Evolutionary conservation across 805 yeast genomes (phyloP), one percentile per base, ranked within the genome.

Genomic region (Candida maesae): DNA sequence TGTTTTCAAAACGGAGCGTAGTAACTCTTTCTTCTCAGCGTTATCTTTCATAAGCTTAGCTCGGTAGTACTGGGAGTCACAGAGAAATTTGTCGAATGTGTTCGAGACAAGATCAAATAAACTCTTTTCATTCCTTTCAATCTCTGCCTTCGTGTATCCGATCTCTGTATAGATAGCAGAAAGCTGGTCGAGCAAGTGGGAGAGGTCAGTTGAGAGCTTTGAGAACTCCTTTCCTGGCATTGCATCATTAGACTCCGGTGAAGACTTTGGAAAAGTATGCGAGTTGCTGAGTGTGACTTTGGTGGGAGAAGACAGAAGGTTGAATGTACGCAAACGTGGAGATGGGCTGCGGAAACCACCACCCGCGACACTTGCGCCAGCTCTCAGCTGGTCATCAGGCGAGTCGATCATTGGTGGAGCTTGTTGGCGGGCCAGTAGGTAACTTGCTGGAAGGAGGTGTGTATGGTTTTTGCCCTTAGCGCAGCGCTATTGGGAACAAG

Each of bases 141-240:
- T 71, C 42, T 78, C 81, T 8, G 57, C 52, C n/a, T 66, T 56
- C 1, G 80, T 67, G 52, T 73, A 77, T 1, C 85, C 85, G 30
- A 79, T 78, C 42, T 68, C 71, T 35, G 64, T 63, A 53, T 77
- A 77, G 9, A 76, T 67, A 5, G 53, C 51, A 37, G 71, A 67
- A n/a, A 78, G 55, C 38, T 73, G 70, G 15, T 59, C 59, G 27
- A 68, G 47, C 8, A 54, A 45, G 6, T 23, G 39, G 5, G 53
- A 33, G 2, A 55, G 44, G 23, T 51, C 50, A 5, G 28, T 7
- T 1, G 56, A 46, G 6, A 55, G 49, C 26, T 47, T 41, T 1
- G 47, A 34, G 33, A 50, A 53, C 27, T 47, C 48, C 13, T 26
- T 38, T 9, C 28, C 39, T 2, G 42, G 19, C 7, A 36, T 11